Percentiles rank a stretch among this genome's conserved stretches.
These are phyloP conservation scores for Notholithocarpus densiflorus DNA, from an alignment of 306 rosid genomes.

Conservation along the genomic window DNA sequence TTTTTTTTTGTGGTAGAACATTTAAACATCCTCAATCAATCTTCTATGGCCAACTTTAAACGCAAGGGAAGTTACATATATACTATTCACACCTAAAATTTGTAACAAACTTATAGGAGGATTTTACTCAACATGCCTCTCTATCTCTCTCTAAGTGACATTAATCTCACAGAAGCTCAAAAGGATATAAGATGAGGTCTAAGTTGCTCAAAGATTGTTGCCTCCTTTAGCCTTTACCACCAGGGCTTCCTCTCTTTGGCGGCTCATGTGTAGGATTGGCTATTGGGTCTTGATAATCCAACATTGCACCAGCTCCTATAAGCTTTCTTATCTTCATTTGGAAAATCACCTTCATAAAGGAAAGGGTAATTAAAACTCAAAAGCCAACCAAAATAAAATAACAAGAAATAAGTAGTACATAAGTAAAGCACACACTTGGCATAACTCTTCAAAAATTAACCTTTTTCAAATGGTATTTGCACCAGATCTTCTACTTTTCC, in stretches of 20 bases:
- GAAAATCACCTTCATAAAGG: conserved; percentile 6
- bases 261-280: conserved; percentile 53
- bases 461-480: too few species aligned
- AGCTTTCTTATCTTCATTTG: conserved; percentile 38
- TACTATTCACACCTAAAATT: background rate
- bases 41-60: background rate
- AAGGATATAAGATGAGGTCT: background rate
- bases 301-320: conserved; percentile 31
- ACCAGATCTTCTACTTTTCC: too few species aligned
- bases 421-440: too few species aligned
- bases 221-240: conserved; percentile 25
- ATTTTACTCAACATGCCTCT: background rate
- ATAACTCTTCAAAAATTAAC: too few species aligned
- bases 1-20: too few species aligned
- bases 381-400: too few species aligned
- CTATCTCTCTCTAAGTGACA: background rate
- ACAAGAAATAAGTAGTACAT: too few species aligned
- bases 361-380: background rate
- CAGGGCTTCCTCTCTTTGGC: conserved; percentile 23
- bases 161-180: background rate
- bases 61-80: background rate
- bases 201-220: background rate
- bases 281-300: conserved; percentile 42
- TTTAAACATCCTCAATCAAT: too few species aligned
- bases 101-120: background rate